Percentiles rank a stretch among this genome's conserved stretches.
These are phyloP conservation scores for Astragalus membranaceus DNA, from an alignment of 306 rosid species.

Conservation along the genomic window DNA sequence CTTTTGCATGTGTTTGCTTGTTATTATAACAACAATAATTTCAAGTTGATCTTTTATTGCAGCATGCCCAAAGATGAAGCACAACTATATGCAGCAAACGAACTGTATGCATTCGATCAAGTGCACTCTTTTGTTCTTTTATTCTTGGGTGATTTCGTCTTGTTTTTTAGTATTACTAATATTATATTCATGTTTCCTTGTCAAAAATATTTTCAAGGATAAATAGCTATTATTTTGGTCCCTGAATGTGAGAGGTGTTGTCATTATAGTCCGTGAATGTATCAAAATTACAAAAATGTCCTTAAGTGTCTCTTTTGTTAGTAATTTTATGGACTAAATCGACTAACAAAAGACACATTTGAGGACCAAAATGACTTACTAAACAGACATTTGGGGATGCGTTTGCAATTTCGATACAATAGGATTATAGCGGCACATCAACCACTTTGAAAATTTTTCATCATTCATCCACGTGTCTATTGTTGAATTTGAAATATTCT, in stretches of 20 bases:
- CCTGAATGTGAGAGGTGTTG: no score
- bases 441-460: not conserved
- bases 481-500: not conserved
- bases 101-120: slow-evolving; percentile 55
- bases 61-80: slow-evolving; percentile 93
- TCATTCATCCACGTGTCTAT: not conserved
- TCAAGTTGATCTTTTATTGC: slow-evolving; percentile 15
- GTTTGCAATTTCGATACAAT: not conserved
- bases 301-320: no score
- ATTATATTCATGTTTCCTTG: not conserved
- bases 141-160: not conserved
- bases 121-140: not conserved
- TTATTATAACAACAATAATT: not conserved
- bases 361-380: no score
- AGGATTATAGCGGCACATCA: not conserved
- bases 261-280: no score
- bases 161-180: not conserved
- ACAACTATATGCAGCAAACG: slow-evolving; percentile 69
- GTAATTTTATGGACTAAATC: no score
- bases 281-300: no score
- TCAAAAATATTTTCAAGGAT: slow-evolving; percentile 1
- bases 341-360: no score
- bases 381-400: no score
- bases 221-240: not conserved
- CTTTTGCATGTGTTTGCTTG: not conserved